Evolutionary conservation across 805 yeast species (phyloP).

Genomic region (Suhomyces faveliae): DNA sequence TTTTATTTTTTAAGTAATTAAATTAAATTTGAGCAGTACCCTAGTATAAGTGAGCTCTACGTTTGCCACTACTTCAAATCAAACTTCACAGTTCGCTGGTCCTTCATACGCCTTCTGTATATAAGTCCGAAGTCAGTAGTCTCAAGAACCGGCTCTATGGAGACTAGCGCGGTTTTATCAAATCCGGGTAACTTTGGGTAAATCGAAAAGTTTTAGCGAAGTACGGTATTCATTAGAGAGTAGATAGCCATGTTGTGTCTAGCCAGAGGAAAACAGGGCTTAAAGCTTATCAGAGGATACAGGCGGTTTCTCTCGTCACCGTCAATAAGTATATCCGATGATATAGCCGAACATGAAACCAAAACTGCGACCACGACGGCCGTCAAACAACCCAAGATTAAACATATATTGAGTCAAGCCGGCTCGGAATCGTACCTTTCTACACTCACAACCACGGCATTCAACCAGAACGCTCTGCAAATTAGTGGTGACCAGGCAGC

Average conservation of each 20-base stretch:
- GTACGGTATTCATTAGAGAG: background rate
- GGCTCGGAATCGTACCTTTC: slow-evolving; percentile 1
- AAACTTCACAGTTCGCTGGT: too few species aligned
- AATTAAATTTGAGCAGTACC: too few species aligned
- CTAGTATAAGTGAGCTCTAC: too few species aligned
- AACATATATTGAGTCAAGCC: background rate
- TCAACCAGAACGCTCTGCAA: background rate
- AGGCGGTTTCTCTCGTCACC: slow-evolving; percentile 11
- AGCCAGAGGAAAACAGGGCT: slow-evolving; percentile 2
- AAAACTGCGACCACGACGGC: background rate
- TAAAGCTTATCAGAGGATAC: slow-evolving; percentile 2
- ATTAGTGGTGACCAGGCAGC: background rate
- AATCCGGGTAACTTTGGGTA: background rate
- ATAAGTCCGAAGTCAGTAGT: too few species aligned
- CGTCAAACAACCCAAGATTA: slow-evolving; percentile 6
- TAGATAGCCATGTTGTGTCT: background rate
- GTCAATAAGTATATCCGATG: slow-evolving; percentile 13
- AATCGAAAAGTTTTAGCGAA: background rate
- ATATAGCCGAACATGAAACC: slow-evolving; percentile 2
- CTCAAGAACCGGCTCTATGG: too few species aligned
- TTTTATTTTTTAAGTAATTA: too few species aligned
- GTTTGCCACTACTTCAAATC: too few species aligned
- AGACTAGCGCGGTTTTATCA: background rate
- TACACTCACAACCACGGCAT: background rate
- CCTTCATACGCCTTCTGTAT: too few species aligned